Base-by-base conservation (phyloP, 2,329 filamentous ascomycete genomes). In the Cordyceps fumosorosea region DNA sequence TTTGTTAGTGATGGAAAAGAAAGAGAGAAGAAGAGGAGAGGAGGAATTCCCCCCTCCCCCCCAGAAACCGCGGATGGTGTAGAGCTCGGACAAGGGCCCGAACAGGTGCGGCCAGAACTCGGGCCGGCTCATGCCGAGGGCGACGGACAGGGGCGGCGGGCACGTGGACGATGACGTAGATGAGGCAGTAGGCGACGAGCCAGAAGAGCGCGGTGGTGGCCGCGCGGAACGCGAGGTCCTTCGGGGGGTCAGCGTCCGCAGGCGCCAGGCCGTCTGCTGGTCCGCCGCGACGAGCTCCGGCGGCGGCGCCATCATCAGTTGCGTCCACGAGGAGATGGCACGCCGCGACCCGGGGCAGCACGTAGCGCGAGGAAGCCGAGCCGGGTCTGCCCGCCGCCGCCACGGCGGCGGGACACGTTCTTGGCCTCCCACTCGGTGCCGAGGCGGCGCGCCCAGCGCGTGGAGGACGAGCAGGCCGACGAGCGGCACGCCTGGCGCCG, bases 141-240 rank as follows among this genome's bases (percentile, higher is more conserved):
- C 40, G 34, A 44, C 53, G 10, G 53, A 24, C 12, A 56, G n/a
- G 1, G 22, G 52, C 22, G 5, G 55, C 59, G 14, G 26, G n/a
- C 1, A 29, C 29, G 18, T 53, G 24, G 16, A 59, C n/a, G 5
- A 51, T 44, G 51, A 52, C 29, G 12, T 40, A 50, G 14, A 45
- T 26, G 8, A 56, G n/a, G 20, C 55, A 26, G 44, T 29, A 56
- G 24, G 52, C 24, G 6, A 54, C 26, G 10, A 56, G 16, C 32
- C 56, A 62, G 22, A 55, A 29, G 3, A 55, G 12, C 8, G 24
- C 5, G 16, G 42, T 37, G 12, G 37, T 45, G 5, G 32, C 24
- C 18, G 24, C 16, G 18, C 63, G 56, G 22, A 63, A 64, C 16
- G 40, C 48, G 20, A 64, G 24, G 32, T 64, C 63, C 52, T 64